Evolutionary conservation across 768 basidiomycete species (phyloP).

Genomic region (Termitomyces sp.): DNA sequence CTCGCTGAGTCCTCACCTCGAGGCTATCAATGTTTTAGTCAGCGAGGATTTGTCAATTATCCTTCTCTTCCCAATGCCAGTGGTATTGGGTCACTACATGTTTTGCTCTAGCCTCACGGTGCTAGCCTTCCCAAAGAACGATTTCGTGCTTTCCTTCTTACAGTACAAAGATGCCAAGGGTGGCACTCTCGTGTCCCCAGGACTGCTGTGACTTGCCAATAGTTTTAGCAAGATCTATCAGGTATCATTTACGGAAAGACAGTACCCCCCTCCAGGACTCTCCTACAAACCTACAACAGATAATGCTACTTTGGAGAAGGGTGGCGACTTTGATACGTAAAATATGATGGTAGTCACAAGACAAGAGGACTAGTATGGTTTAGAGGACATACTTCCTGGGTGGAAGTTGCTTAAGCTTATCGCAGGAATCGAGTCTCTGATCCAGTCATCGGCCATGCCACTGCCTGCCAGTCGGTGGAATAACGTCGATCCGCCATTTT

Average conservation of each 20-base stretch:
- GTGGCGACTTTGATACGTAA: conserved; percentile 13
- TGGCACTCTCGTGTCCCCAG: background rate
- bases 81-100: conserved; percentile 18
- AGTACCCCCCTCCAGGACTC: conserved; percentile 4
- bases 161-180: conserved; percentile 4
- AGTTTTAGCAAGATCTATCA: conserved; percentile 4
- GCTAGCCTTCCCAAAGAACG: conserved; percentile 11
- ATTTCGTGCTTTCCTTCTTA: conserved; percentile 11
- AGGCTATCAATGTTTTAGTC: conserved; percentile 17
- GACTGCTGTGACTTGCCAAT: background rate
- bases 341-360: conserved; percentile 12
- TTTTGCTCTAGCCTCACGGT: conserved; percentile 5
- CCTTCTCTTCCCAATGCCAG: conserved; percentile 14
- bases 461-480: conserved; percentile 10
- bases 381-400: conserved; percentile 6
- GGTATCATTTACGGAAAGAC: conserved; percentile 9
- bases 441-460: conserved; percentile 4
- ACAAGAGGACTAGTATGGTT: conserved; percentile 9
- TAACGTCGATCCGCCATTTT: background rate
- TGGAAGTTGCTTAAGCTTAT: background rate
- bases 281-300: conserved; percentile 14
- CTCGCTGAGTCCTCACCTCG: conserved; percentile 19
- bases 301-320: conserved; percentile 6
- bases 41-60: conserved; percentile 17
- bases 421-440: background rate